Base-by-base conservation (phyloP, 1,139 yeast species). In the Casaregolazyma lundiana region DNA sequence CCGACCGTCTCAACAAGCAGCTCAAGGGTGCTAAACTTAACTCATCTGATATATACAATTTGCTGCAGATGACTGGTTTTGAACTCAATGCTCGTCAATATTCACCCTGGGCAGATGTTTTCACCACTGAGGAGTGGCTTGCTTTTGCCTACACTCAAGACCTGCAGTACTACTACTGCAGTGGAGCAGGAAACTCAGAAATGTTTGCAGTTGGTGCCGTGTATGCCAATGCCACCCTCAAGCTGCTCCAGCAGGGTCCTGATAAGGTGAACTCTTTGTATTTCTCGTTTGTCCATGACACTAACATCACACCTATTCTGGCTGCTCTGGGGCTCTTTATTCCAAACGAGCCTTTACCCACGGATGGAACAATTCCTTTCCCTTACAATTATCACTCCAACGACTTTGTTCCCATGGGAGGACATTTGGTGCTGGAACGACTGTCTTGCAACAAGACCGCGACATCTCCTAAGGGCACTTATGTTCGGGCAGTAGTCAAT, bases 221-320 rank as follows among this genome's bases (percentile, higher is more conserved):
- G 2, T 68, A 68, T 49, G 70, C 76, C 48, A 75, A 78, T 50
- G 81, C 84, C 35, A 67, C 78, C 4, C 60, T 73, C 47, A 56
- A 65, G 18, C 61, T 76, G 48, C 65, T 77, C 49, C 57, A 49
- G 55, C 63, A 61, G 65, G 75, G 64, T 55, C 76, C 60, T 58
- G 72, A 69, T 29, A 47, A 50, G 16, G 54, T 53, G 4, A 64
- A 63, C 38, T 65, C 67, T 34, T 56, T 71, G 38, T 66, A 64
- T 51, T 62, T 76, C 52, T 68, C 76, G 11, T 81, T 81, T 61
- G 68, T 80, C 16, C 88, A 81, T 59, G 86, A 81, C 58, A 68
- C 78, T 38, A 81, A 80, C 57, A 61, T 81, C 36, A 69, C 75
- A 39, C 68, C 75, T 32, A 73, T 71, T 53, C 66, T 75, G 45